Evolutionary conservation across 371 early-diverging fungal genomes (phyloP), one percentile per base, ranked within the genome.

Genomic region (Rhizopus arrhizus): DNA sequence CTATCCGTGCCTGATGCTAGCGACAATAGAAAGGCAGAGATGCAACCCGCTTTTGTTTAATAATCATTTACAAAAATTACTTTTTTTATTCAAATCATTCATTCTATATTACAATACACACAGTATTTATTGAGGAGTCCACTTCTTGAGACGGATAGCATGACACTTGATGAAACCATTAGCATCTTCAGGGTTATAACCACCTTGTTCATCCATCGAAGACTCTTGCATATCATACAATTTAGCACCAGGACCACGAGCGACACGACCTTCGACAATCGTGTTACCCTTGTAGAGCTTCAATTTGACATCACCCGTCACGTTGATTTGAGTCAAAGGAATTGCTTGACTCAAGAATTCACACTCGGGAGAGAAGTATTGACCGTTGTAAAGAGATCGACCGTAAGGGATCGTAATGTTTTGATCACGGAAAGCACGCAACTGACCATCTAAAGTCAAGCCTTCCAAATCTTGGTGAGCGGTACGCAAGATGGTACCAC

Each of bases 141-240:
- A 93, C 73, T 95, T 95, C 87, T 93, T 96, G 62, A 98, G 85
- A 52, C 98, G 89, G 75, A 98, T 98, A 59, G 91, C 87, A 72
- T 94, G 94, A 72, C 93, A 93, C 84, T 90, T 93, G 87, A 98
- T 98, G 78, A 98, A 98, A 46, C 98, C 98, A 54, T 93, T 91
- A 48, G 95, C 91, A 74, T 95, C 96, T 47, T 77, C 65, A 33
- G 96, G 98, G 66, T 92, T 88, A 77, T 95, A 95, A 41, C 92
- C 94, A 69, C 96, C 96, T 66, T 94, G 93, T 53, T 91, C 91
- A 77, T 96, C 95, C 98, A 97, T 97, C 54, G 90, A 89, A 35
- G 87, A 86, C 74, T 96, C 93, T 78, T 94, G 92, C 86, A 90
- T 90, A 78, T 96, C 93, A 68, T 98, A 98, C 50, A 98, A 82